Evolutionary conservation across 108 stramenopile species (phyloP), one percentile per base, ranked within the genome.

Genomic region (Cafeteria roenbergensis): DNA sequence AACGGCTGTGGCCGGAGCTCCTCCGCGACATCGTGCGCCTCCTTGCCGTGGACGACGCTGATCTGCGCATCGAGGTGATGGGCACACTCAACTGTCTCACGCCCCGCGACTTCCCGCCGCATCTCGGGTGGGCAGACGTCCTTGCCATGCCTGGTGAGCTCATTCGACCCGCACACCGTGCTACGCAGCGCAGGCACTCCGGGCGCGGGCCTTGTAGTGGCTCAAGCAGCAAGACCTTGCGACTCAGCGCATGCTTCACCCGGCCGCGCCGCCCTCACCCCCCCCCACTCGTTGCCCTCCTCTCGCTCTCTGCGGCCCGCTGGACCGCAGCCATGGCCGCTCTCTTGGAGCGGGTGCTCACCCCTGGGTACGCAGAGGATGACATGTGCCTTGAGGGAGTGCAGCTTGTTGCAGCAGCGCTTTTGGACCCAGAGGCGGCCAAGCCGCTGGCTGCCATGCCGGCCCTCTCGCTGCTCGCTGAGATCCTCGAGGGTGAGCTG

Each of bases 311-410:
- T n/a, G n/a, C n/a, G n/a, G n/a, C n/a, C n/a, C n/a, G n/a, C n/a
- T n/a, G n/a, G n/a, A n/a, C n/a, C n/a, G n/a, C n/a, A n/a, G n/a
- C n/a, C 37, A 33, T 85, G 55, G 34, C 54, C 0, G 60, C 54
- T 1, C 69, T 83, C 57, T n/a, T 85, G n/a, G 30, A 73, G n/a
- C 77, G 76, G 71, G 63, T 78, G 2, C 71, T 83, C 31, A 60
- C 78, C 6, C 82, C 84, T 3, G 83, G 83, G 31, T 75, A 81
- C 78, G 56, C 80, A 9, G 71, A 83, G 55, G 66, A 78, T 34
- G 84, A 85, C 59, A 57, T 85, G 3, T 51, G 80, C 0, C 56
- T 85, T 14, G 84, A 83, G 68, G 42, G 27, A 0, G 20, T 65
- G 1, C 21, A 56, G n/a, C 22, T 74, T 12, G 27, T 65, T 0